Conservation (phyloP, 257 asterid genomes). For the Verbascum thapsus region DNA sequence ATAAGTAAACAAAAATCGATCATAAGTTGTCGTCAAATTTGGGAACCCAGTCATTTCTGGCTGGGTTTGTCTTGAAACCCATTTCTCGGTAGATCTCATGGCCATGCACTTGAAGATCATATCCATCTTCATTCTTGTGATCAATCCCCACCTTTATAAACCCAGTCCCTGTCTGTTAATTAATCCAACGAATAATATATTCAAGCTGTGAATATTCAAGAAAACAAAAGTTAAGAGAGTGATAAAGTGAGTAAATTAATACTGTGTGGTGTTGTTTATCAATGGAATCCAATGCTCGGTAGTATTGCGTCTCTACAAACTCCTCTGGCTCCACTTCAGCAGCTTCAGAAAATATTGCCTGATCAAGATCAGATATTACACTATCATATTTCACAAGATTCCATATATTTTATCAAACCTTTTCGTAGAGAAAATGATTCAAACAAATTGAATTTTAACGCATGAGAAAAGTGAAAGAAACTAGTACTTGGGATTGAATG, state of each 20-base stretch:
- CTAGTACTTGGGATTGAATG: constrained; percentile 40
- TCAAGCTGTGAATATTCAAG: not conserved
- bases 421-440: not conserved
- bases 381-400: not conserved
- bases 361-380: constrained; percentile 1
- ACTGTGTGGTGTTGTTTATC: constrained; percentile 53
- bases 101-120: constrained; percentile 29
- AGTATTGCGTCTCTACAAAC: constrained; percentile 46
- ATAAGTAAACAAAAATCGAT: not conserved
- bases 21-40: constrained; percentile 36
- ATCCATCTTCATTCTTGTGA: constrained; percentile 8
- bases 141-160: constrained; percentile 38
- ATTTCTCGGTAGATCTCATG: constrained; percentile 13
- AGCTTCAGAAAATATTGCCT: constrained; percentile 30
- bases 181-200: not conserved
- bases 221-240: not conserved
- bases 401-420: no score
- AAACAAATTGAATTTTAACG: not conserved
- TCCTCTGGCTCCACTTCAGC: constrained; percentile 38
- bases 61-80: constrained; percentile 43
- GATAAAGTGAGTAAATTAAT: not conserved
- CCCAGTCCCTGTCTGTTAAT: constrained; percentile 52
- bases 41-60: constrained; percentile 54
- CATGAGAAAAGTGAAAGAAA: not conserved
- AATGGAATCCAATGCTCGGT: constrained; percentile 42